Conservation (phyloP, 257 asterid species). For the Nicotiana knightiana region DNA sequence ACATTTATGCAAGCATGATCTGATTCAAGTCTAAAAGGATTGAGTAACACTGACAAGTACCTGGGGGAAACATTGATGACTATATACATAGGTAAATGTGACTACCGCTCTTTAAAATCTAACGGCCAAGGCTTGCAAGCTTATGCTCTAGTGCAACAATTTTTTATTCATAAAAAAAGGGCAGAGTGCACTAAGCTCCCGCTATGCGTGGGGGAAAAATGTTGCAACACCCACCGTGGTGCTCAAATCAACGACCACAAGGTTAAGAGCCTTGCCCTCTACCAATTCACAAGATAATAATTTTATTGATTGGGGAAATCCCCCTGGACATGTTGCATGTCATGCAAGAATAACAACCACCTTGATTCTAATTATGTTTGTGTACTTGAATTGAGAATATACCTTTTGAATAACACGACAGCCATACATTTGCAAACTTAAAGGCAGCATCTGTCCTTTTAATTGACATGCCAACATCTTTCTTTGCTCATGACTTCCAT, state of each 20-base stretch:
- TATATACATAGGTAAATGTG: neutral
- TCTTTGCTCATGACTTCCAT: slow-evolving; percentile 70
- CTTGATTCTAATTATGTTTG: neutral
- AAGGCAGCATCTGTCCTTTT: slow-evolving; percentile 56
- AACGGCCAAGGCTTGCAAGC: slow-evolving; percentile 2
- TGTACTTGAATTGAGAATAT: slow-evolving; percentile 11
- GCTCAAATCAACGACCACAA: no score
- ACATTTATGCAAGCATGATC: slow-evolving; percentile 2
- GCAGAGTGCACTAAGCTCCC: no score
- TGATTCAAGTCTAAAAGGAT: neutral
- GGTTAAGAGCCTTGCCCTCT: no score
- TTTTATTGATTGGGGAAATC: neutral
- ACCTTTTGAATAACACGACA: slow-evolving; percentile 98
- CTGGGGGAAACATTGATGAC: neutral
- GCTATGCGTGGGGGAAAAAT: no score
- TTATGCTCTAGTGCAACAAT: neutral
- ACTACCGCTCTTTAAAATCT: neutral
- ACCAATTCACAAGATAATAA: neutral
- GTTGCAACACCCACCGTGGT: no score
- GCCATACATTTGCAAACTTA: slow-evolving; percentile 93
- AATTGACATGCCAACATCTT: slow-evolving; percentile 71
- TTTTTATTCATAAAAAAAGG: neutral
- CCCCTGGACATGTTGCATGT: neutral
- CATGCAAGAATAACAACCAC: neutral
- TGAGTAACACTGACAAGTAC: neutral